Evolutionary conservation across 441 rosid genomes (phyloP).

Genomic region (Populus trichocarpa): DNA sequence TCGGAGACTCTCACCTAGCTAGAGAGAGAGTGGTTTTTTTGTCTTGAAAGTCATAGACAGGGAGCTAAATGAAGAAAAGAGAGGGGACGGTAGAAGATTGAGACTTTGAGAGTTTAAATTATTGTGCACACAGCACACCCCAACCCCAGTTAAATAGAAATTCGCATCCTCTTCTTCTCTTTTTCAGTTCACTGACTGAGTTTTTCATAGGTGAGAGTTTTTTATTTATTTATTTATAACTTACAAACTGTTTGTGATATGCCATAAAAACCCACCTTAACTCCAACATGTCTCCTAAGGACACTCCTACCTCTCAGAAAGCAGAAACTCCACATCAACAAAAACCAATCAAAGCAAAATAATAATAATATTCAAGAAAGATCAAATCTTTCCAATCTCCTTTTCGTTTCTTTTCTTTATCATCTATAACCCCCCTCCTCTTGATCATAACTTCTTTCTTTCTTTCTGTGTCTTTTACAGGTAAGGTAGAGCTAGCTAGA

Average conservation of each 20-base stretch:
- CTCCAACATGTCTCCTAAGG: conserved; percentile 52
- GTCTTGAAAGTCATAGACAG: not conserved
- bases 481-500: not conserved
- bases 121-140: not conserved
- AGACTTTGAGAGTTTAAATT: not conserved
- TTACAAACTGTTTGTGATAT: not conserved
- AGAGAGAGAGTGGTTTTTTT: not conserved
- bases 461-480: not conserved
- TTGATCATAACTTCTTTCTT: not conserved
- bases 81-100: conserved; percentile 1
- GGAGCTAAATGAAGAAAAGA: conserved; percentile 7
- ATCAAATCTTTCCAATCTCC: conserved; percentile 1
- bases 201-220: conserved; percentile 22
- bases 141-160: not conserved
- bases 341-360: not conserved
- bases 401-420: too few species aligned
- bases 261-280: conserved; percentile 24
- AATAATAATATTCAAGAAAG: not conserved
- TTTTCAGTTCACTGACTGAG: conserved; percentile 21
- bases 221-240: not conserved
- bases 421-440: not conserved
- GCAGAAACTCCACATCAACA: not conserved
- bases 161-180: conserved; percentile 13
- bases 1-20: not conserved
- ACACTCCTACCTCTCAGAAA: not conserved